Evolutionary conservation across 306 rosid species (phyloP), one percentile per base, ranked within the genome.

Genomic region (Bauhinia variegata): DNA sequence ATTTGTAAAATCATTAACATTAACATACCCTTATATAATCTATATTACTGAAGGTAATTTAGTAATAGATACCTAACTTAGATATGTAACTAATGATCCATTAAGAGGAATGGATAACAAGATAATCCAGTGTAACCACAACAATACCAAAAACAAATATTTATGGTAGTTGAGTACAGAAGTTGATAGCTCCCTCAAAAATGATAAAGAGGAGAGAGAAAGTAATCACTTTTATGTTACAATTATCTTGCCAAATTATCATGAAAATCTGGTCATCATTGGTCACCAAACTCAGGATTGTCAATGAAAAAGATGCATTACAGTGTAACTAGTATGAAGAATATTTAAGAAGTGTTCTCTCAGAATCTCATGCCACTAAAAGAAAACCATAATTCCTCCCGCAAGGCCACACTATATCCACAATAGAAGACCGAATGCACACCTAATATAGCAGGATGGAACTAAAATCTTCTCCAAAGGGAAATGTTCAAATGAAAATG

Each of bases 381-480:
- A 55, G 13, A 34, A 32, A 56, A 43, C 62, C 14, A 11, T 23
- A 16, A 38, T 23, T 8, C 28, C 2, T 7, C 33, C 49, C 17
- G 17, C n/a, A 16, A 38, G 33, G 33, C 38, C 17, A 16, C 49
- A 16, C 11, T 37, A 11, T 6, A 50, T 48, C 5, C 18, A 18
- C 41, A 60, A 44, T 19, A 39, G 28, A 49, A 60, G 50, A 60
- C 28, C 18, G 34, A 60, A 59, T 58, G 6, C 46, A 57, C 44
- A 58, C 31, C 37, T 18, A 41, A 41, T 19, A 23, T 19, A 60
- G 38, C 33, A 60, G 13, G 46, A 41, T 8, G 19, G 12, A 11
- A 11, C 7, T 28, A 1, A 41, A 8, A 17, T 41, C 17, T 23
- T 60, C 12, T 41, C 18, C 13, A 59, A 18, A 17, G 43, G 49